These are phyloP conservation scores for Paramecium pentaurelia DNA, from an alignment of 73 alveolate genomes.

Conservation along the genomic window DNA sequence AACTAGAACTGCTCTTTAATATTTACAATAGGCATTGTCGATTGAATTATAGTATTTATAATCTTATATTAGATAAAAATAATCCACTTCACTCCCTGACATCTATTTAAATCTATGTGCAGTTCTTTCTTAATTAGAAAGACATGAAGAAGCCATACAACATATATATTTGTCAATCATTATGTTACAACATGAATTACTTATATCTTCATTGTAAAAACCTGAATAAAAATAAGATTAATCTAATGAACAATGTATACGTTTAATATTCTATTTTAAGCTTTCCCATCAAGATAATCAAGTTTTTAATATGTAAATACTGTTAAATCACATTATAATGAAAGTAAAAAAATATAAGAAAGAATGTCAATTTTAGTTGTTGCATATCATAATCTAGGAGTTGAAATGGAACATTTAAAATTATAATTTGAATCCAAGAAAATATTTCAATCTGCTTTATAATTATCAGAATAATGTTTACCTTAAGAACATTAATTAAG, in stretches of 20 bases:
- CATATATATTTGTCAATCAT: constrained; percentile 72
- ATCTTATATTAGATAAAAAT: background rate
- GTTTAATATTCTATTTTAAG: background rate
- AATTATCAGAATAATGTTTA: background rate
- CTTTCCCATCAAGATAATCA: background rate
- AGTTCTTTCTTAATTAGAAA: constrained; percentile 64
- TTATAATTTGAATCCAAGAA: background rate
- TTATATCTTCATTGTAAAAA: background rate
- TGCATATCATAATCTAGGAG: constrained; percentile 85
- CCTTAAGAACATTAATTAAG: background rate
- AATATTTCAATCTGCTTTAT: background rate
- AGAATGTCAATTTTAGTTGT: constrained; percentile 77
- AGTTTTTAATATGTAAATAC: constrained; percentile 11
- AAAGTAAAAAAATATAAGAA: background rate
- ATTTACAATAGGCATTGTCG: constrained; percentile 70
- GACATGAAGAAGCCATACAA: constrained; percentile 75
- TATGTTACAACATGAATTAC: constrained; percentile 58
- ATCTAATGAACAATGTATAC: background rate
- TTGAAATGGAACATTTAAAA: constrained; percentile 77
- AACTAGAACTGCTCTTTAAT: constrained; percentile 64
- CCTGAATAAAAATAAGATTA: background rate
- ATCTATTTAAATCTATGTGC: constrained; percentile 81
- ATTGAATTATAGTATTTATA: constrained; percentile 36
- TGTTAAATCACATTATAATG: background rate
- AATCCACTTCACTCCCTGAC: constrained; percentile 56